Evolutionary conservation across 176 grass and related monocot species (phyloP).

Genomic region (Aegilops speltoides): DNA sequence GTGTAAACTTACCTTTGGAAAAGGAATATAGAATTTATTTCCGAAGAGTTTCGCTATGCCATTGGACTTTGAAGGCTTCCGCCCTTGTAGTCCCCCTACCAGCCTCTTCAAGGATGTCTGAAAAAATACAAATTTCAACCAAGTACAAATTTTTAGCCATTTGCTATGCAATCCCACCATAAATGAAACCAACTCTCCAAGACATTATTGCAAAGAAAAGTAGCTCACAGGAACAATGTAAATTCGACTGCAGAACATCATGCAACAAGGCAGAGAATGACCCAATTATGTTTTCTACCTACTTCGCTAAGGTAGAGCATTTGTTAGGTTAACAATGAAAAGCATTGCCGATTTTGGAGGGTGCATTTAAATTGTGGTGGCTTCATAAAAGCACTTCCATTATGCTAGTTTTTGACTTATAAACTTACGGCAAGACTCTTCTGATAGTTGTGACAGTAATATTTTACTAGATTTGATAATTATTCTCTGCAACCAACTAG

Average conservation of each 20-base stretch:
- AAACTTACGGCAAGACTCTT: neutral
- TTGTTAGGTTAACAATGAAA: neutral
- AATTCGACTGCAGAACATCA: neutral
- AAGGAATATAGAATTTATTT: conserved; percentile 71
- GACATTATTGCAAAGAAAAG: neutral
- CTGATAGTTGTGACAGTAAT: neutral
- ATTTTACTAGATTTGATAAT: neutral
- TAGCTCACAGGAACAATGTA: neutral
- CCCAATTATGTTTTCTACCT: neutral
- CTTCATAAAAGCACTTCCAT: neutral
- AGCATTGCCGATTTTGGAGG: neutral
- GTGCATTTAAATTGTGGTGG: neutral
- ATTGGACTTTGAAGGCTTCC: conserved; percentile 53
- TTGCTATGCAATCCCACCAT: neutral
- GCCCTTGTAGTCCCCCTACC: conserved; percentile 42
- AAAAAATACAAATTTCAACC: conserved; percentile 31
- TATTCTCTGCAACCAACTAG: conserved; percentile 18
- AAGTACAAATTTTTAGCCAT: neutral
- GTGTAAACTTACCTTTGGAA: conserved; percentile 62
- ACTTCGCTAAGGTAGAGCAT: conserved; percentile 12
- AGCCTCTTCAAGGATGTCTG: conserved; percentile 64
- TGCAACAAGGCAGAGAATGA: neutral
- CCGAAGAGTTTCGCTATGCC: conserved; percentile 70
- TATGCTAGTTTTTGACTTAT: neutral
- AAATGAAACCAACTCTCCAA: neutral